phyloP scores from a whole-genome alignment of 1,284 basidiomycete species.

The Phylloporus gajari region DNA sequence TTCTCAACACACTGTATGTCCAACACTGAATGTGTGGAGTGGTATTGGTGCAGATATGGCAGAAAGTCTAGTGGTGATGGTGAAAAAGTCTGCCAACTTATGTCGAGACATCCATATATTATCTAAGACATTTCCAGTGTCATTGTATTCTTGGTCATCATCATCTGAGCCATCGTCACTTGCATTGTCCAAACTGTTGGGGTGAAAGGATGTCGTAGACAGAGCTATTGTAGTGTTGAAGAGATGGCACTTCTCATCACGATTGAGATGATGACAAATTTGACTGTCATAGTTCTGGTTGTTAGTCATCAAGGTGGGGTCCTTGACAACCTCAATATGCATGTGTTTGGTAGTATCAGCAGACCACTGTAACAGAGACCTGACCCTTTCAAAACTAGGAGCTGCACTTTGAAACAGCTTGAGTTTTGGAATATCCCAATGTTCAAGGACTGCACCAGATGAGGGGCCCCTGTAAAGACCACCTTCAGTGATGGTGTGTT shows the following conservation, averaged over 20 bases:
- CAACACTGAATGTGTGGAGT: too few species aligned
- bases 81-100: too few species aligned
- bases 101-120: too few species aligned
- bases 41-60: background rate
- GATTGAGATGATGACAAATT: background rate
- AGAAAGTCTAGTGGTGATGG: too few species aligned
- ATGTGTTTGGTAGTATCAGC: background rate
- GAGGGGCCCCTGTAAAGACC: background rate
- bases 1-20: too few species aligned
- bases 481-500: background rate
- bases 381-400: background rate
- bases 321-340: background rate
- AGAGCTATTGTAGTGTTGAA: background rate
- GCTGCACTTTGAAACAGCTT: background rate
- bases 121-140: too few species aligned
- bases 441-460: too few species aligned
- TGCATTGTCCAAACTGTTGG: too few species aligned
- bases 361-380: background rate
- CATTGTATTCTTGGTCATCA: too few species aligned
- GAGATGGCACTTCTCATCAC: too few species aligned
- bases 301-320: background rate
- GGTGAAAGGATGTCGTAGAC: too few species aligned
- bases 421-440: background rate
- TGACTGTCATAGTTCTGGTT: background rate
- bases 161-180: too few species aligned